Conservation (phyloP, 1,139 yeast genomes). For the Suhomyces terraborum region DNA sequence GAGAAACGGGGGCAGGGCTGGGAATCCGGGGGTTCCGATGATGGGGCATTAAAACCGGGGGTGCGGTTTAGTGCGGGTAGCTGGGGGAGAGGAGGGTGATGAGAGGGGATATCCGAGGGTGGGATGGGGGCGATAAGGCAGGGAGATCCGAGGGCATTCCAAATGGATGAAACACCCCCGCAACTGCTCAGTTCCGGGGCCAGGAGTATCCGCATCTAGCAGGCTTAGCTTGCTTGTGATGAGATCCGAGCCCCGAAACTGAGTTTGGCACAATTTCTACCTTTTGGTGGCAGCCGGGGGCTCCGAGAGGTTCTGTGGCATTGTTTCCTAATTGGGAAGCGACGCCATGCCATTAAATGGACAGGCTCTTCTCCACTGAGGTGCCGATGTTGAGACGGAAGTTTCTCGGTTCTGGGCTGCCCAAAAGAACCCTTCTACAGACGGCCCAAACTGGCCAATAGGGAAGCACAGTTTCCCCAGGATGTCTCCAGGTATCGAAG, state of each 20-base stretch:
- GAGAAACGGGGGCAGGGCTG: constrained; percentile 3
- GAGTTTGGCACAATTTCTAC: neutral
- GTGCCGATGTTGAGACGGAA: no score
- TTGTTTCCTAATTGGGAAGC: neutral
- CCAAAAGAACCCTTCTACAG: no score
- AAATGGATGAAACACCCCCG: neutral
- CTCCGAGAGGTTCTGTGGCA: neutral
- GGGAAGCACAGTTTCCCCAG: neutral
- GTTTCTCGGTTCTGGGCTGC: no score
- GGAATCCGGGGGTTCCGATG: constrained; percentile 5
- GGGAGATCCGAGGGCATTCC: no score
- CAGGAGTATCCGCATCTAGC: neutral
- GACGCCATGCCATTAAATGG: no score
- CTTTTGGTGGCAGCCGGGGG: neutral
- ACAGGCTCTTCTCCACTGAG: no score
- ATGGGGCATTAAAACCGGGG: neutral
- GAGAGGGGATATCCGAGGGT: neutral
- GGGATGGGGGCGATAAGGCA: no score
- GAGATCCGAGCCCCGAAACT: constrained; percentile 1
- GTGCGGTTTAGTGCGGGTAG: neutral
- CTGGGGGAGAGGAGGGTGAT: neutral
- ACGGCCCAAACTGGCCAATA: neutral
- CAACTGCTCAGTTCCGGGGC: neutral
- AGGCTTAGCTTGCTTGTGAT: neutral
- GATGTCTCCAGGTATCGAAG: neutral